phyloP scores from a whole-genome alignment of 129 eudicot genomes.

The Ambrosia trifida region DNA sequence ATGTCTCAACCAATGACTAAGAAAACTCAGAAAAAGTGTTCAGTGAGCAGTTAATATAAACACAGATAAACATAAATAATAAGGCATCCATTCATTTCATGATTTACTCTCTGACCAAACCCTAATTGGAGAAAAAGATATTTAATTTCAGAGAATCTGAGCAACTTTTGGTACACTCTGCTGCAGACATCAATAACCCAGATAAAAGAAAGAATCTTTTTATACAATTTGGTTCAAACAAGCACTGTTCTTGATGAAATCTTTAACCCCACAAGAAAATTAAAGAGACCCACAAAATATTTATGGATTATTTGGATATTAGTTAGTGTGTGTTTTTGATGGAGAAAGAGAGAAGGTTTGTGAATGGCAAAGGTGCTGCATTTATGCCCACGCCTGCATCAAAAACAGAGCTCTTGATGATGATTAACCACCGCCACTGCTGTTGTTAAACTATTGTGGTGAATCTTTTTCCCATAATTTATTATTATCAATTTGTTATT shows the following conservation, averaged over 20 bases:
- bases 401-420: conserved; percentile 93
- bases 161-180: conserved; percentile 53
- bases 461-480: conserved; percentile 25
- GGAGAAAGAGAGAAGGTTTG: conserved; percentile 31
- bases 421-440: conserved; percentile 96
- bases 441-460: conserved; percentile 37
- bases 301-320: not conserved
- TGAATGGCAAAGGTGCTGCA: conserved; percentile 59
- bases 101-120: conserved; percentile 47
- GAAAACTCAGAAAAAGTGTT: conserved; percentile 43
- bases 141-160: conserved; percentile 78
- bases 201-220: conserved; percentile 25
- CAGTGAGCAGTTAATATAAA: conserved; percentile 41
- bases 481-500: too few relatives aligned
- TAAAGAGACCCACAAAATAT: conserved; percentile 19
- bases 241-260: not conserved
- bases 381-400: conserved; percentile 94
- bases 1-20: conserved; percentile 42
- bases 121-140: conserved; percentile 54
- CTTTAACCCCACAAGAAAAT: not conserved
- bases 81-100: conserved; percentile 24
- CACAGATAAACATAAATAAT: conserved; percentile 45
- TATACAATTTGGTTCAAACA: conserved; percentile 26
- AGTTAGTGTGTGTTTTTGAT: conserved; percentile 3
- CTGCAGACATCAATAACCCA: conserved; percentile 28